A percentile compares a stretch with the other conserved stretches of the same genome.
Evolutionary conservation across 352 stramenopile genomes (phyloP).

Genomic region (Globisporangium alternatum): DNA sequence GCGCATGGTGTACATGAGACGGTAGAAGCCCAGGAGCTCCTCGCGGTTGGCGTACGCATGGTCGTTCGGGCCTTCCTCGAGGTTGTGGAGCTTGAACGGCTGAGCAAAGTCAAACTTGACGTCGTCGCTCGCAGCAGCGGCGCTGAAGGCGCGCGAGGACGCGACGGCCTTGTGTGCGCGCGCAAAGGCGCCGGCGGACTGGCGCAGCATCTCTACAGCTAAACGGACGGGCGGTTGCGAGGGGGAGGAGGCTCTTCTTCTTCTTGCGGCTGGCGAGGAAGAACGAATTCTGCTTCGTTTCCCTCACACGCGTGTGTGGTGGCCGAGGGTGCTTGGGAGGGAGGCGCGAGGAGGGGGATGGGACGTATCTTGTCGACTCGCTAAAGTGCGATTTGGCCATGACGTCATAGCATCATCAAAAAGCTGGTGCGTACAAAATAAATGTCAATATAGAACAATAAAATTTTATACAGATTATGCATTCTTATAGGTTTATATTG

Average conservation of each 20-base stretch:
- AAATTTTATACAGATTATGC: too few species aligned
- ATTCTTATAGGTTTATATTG: too few species aligned
- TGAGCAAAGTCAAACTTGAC: slow-evolving; percentile 67
- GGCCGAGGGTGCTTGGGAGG: slow-evolving; percentile 11
- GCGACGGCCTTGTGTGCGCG: slow-evolving; percentile 27
- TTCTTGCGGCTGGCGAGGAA: slow-evolving; percentile 10
- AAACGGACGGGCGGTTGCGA: not conserved
- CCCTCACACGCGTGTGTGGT: not conserved
- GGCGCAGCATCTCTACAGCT: slow-evolving; percentile 51
- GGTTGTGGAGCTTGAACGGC: slow-evolving; percentile 81
- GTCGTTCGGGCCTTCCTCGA: slow-evolving; percentile 65
- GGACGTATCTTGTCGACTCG: not conserved
- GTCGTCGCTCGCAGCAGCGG: slow-evolving; percentile 37
- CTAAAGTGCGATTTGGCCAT: slow-evolving; percentile 2
- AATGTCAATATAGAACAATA: too few species aligned
- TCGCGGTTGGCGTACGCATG: slow-evolving; percentile 90
- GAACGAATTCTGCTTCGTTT: slow-evolving; percentile 18
- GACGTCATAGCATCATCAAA: slow-evolving; percentile 16
- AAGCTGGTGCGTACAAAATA: not conserved
- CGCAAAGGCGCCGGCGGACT: slow-evolving; percentile 42
- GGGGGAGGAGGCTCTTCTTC: slow-evolving; percentile 2
- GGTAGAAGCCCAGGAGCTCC: slow-evolving; percentile 96
- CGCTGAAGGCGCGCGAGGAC: slow-evolving; percentile 56
- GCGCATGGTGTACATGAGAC: slow-evolving; percentile 99
- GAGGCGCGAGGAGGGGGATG: not conserved